Evolutionary conservation across 495 filamentous ascomycete genomes (phyloP).

Genomic region (Cercophora samala): DNA sequence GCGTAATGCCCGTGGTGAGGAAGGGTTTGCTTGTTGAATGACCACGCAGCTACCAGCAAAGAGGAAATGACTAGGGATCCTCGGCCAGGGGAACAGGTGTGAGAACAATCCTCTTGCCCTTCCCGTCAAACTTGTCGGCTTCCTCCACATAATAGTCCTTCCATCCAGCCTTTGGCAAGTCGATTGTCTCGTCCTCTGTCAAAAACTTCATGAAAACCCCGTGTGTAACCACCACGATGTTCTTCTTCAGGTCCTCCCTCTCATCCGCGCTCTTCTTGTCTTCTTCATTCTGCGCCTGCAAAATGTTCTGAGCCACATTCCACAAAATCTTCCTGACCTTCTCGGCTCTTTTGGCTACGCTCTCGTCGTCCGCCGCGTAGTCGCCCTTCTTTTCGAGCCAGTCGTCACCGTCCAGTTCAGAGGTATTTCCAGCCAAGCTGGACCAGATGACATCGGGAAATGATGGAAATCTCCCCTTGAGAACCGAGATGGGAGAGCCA

Average conservation of each 20-base stretch:
- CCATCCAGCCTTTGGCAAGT: slow-evolving; percentile 35
- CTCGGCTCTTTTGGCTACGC: slow-evolving; percentile 15
- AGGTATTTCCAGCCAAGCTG: slow-evolving; percentile 3
- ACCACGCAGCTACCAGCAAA: background rate
- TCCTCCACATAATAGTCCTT: slow-evolving; percentile 22
- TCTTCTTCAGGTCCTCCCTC: slow-evolving; percentile 11
- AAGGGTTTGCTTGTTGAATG: no score
- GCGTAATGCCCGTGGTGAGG: no score
- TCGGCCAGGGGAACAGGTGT: background rate
- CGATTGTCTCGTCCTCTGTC: slow-evolving; percentile 25
- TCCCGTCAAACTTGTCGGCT: background rate
- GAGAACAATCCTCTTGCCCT: background rate
- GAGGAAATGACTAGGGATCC: background rate
- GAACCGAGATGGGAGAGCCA: slow-evolving; percentile 25
- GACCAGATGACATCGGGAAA: background rate
- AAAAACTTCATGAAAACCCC: slow-evolving; percentile 38
- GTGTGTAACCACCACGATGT: slow-evolving; percentile 30
- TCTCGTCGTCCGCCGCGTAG: slow-evolving; percentile 23
- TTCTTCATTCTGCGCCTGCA: background rate
- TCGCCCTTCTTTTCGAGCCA: slow-evolving; percentile 27
- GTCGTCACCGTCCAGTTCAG: background rate
- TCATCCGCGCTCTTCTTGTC: slow-evolving; percentile 6
- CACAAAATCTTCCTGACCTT: slow-evolving; percentile 20
- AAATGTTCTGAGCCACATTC: background rate
- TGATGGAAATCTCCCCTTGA: slow-evolving; percentile 20